These are phyloP conservation scores for Hypoxylon cercidicola DNA, from an alignment of 495 filamentous ascomycete species.

Conservation along the genomic window DNA sequence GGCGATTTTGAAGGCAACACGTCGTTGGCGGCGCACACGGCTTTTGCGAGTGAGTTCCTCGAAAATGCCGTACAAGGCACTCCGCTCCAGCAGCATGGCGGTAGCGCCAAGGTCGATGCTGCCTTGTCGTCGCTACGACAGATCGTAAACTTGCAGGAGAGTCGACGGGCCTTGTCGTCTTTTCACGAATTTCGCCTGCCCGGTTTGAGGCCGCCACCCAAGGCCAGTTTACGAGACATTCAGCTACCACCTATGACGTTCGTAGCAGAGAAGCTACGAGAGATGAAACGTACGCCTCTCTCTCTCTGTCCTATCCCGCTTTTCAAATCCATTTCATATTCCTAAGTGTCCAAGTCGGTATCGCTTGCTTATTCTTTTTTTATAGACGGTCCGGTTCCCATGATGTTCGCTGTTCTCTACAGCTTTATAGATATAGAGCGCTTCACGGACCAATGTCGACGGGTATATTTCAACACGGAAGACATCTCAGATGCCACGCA, in stretches of 20 bases:
- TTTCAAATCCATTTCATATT: not conserved
- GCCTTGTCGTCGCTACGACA: conserved; percentile 68
- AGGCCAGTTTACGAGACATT: conserved; percentile 57
- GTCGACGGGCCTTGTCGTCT: conserved; percentile 41
- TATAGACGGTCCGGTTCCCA: conserved; percentile 47
- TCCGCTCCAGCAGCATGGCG: conserved; percentile 51
- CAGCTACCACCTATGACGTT: conserved; percentile 64
- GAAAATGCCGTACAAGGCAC: conserved; percentile 67
- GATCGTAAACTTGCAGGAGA: conserved; percentile 62
- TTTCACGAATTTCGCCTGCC: conserved; percentile 56
- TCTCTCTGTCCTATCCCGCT: not conserved
- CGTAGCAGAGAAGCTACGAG: conserved; percentile 62
- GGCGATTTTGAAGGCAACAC: conserved; percentile 70
- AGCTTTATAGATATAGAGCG: conserved; percentile 60
- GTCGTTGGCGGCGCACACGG: conserved; percentile 69
- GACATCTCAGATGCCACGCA: conserved; percentile 66
- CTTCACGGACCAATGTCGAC: conserved; percentile 67
- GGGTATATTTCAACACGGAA: conserved; percentile 68
- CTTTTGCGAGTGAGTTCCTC: conserved; percentile 70
- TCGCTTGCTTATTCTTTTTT: conserved; percentile 11
- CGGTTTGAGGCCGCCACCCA: conserved; percentile 55
- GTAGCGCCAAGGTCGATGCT: conserved; percentile 63
- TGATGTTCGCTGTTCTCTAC: conserved; percentile 53
- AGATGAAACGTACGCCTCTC: conserved; percentile 51
- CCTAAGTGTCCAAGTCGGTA: not conserved